Evolutionary conservation across 2,329 filamentous ascomycete species (phyloP).

Genomic region (Claviceps capensis): DNA sequence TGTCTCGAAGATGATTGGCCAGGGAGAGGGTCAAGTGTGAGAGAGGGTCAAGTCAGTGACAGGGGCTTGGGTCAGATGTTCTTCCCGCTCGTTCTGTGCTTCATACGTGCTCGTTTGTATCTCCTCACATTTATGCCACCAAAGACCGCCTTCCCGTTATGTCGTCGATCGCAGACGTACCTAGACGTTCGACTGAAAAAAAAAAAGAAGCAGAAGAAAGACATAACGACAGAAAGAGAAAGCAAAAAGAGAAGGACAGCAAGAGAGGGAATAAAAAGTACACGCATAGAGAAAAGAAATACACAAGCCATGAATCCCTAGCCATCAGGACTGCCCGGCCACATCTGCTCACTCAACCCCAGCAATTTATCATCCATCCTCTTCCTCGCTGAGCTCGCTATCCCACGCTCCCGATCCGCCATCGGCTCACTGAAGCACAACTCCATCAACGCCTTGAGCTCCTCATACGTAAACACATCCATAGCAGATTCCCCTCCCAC

Average conservation of each 20-base stretch:
- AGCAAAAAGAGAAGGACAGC: neutral
- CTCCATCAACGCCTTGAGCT: slow-evolving; percentile 52
- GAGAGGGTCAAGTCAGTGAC: too few relatives aligned
- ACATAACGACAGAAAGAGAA: neutral
- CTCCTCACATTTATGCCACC: neutral
- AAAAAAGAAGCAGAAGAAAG: neutral
- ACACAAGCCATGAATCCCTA: neutral
- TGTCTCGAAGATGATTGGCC: too few relatives aligned
- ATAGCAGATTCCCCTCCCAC: slow-evolving; percentile 12
- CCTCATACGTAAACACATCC: slow-evolving; percentile 47
- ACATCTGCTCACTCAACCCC: slow-evolving; percentile 59
- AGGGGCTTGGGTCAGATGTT: too few relatives aligned
- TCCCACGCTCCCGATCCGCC: slow-evolving; percentile 52
- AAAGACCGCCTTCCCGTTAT: neutral
- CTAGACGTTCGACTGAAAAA: neutral
- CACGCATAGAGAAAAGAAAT: neutral
- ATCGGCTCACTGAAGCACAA: slow-evolving; percentile 55
- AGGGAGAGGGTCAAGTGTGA: too few relatives aligned
- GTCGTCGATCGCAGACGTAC: neutral
- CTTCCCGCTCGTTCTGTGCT: too few relatives aligned
- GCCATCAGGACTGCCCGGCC: slow-evolving; percentile 30
- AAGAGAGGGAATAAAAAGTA: neutral
- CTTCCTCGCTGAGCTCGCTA: slow-evolving; percentile 52
- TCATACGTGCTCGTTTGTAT: too few relatives aligned
- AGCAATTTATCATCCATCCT: slow-evolving; percentile 57